phyloP scores from a whole-genome alignment of 2,329 filamentous ascomycete species.

The Hypoxylon sp. region DNA sequence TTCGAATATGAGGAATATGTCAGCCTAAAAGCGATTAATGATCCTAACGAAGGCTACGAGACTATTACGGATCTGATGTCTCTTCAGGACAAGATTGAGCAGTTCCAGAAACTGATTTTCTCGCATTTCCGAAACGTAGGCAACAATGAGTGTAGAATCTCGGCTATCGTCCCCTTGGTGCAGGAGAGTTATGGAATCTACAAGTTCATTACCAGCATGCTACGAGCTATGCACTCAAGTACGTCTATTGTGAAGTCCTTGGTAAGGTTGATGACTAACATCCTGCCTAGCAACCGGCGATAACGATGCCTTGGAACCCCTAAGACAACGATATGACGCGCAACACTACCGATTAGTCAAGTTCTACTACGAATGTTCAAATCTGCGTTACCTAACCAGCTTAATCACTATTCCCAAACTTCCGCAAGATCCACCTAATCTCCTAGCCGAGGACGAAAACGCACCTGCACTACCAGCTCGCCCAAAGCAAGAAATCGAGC shows the following conservation, averaged over 20 bases:
- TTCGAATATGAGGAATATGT: constrained; percentile 99
- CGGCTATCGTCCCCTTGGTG: constrained; percentile 90
- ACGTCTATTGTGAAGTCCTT: constrained; percentile 55
- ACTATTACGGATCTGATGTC: constrained; percentile 97
- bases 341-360: constrained; percentile 97
- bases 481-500: constrained; percentile 81
- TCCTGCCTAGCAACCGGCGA: constrained; percentile 81
- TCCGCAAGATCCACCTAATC: constrained; percentile 91
- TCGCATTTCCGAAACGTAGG: constrained; percentile 92
- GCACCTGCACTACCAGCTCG: constrained; percentile 86
- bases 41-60: constrained; percentile 97
- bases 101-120: constrained; percentile 98
- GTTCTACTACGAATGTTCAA: constrained; percentile 99
- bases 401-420: constrained; percentile 97
- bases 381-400: constrained; percentile 94
- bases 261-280: constrained; percentile 46
- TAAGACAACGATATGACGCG: constrained; percentile 90
- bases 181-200: constrained; percentile 99
- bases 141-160: constrained; percentile 97
- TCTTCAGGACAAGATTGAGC: constrained; percentile 97
- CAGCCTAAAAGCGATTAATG: constrained; percentile 96
- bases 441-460: constrained; percentile 87
- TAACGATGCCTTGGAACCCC: constrained; percentile 89
- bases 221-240: constrained; percentile 97
- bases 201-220: constrained; percentile 99